Evolutionary conservation across 768 basidiomycete genomes (phyloP).

Genomic region (Naematelia aurantialba): DNA sequence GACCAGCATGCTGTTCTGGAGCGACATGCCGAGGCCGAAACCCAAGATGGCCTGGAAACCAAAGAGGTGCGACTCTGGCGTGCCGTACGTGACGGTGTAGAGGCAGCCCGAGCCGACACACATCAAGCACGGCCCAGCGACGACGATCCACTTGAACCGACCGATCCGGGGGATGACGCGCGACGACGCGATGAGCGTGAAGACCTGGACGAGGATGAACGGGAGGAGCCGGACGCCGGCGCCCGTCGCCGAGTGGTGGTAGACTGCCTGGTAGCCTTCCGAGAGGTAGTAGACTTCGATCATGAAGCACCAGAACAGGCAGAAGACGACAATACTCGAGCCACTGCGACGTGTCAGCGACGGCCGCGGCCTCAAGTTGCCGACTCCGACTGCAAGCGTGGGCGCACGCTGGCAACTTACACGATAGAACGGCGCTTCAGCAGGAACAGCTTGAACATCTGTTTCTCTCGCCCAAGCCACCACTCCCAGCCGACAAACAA

Average conservation of each 20-base stretch:
- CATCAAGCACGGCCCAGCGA: slow-evolving; percentile 47
- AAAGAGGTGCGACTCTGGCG: slow-evolving; percentile 37
- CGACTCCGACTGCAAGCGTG: background rate
- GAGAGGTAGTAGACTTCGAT: slow-evolving; percentile 46
- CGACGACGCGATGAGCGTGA: slow-evolving; percentile 43
- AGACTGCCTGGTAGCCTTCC: slow-evolving; percentile 46
- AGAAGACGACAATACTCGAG: slow-evolving; percentile 41
- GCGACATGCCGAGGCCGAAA: slow-evolving; percentile 50
- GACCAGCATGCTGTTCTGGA: slow-evolving; percentile 52
- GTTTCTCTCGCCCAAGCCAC: slow-evolving; percentile 45
- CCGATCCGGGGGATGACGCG: slow-evolving; percentile 45
- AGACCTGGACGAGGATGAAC: slow-evolving; percentile 47
- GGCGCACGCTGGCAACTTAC: slow-evolving; percentile 21
- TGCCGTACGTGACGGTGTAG: slow-evolving; percentile 45
- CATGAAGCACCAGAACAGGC: slow-evolving; percentile 47
- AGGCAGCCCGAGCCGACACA: slow-evolving; percentile 51
- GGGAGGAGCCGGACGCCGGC: slow-evolving; percentile 50
- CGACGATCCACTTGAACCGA: slow-evolving; percentile 51
- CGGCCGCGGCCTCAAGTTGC: no score
- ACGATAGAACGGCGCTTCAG: slow-evolving; percentile 47
- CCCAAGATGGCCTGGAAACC: slow-evolving; percentile 53
- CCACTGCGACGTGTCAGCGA: no score
- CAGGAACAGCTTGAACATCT: slow-evolving; percentile 52
- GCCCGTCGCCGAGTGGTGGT: slow-evolving; percentile 44
- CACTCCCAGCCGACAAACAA: slow-evolving; percentile 51